phyloP scores from a whole-genome alignment of 495 filamentous ascomycete species.

The Acidomyces sp. region DNA sequence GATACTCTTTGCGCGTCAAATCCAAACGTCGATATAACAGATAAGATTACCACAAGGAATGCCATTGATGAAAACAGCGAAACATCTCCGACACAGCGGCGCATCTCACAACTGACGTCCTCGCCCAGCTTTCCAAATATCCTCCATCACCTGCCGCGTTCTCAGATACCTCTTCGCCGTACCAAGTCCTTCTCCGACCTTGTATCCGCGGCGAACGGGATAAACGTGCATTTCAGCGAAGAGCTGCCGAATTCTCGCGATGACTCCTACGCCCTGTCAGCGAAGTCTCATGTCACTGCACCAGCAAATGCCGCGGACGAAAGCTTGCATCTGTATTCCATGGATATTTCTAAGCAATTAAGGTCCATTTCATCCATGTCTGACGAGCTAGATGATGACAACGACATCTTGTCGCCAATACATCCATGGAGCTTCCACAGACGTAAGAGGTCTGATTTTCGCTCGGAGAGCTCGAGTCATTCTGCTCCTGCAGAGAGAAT shows the following conservation, averaged over 20 bases:
- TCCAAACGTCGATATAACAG: too few species aligned
- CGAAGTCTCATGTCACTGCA: too few species aligned
- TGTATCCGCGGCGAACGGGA: neutral
- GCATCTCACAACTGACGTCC: constrained; percentile 2
- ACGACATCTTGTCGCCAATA: neutral
- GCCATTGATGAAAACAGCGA: too few species aligned
- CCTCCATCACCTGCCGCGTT: neutral
- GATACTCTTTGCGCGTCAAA: too few species aligned
- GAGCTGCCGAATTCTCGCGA: too few species aligned
- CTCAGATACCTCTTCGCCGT: neutral
- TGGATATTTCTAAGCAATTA: constrained; percentile 19
- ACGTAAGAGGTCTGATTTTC: constrained; percentile 5
- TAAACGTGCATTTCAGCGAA: too few species aligned
- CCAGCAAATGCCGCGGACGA: neutral
- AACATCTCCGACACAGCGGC: too few species aligned
- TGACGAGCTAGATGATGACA: neutral
- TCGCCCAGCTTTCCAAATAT: constrained; percentile 9
- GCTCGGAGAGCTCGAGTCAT: too few species aligned
- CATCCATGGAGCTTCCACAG: constrained; percentile 15
- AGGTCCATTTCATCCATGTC: constrained; percentile 15
- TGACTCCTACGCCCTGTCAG: too few species aligned
- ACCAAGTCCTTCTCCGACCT: neutral
- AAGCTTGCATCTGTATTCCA: constrained; percentile 8
- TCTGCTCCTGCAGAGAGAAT: neutral
- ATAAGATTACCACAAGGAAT: too few species aligned